A percentile compares a stretch with the other conserved stretches of the same genome.
phyloP scores from a whole-genome alignment of 495 filamentous ascomycete species.

The Talaromyces stipitatus region DNA sequence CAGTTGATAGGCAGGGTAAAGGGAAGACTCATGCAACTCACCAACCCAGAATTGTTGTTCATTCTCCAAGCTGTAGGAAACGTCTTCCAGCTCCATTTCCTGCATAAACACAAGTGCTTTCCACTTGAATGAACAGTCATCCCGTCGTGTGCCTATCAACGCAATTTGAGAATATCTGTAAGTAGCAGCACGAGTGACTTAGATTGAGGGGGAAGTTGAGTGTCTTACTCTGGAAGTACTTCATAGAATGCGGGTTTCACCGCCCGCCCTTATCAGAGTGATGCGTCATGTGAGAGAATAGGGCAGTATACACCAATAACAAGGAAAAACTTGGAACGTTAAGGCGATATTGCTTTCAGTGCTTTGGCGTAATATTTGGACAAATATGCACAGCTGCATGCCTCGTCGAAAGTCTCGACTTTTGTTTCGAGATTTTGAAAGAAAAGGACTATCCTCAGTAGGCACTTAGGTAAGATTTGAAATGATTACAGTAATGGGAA shows the following conservation, averaged over 20 bases:
- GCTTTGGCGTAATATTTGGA: no score
- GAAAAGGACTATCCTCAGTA: no score
- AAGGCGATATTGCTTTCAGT: no score
- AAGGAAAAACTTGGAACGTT: not conserved
- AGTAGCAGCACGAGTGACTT: not conserved
- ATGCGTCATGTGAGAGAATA: slow-evolving; percentile 2
- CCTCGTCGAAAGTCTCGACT: no score
- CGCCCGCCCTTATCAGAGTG: slow-evolving; percentile 1
- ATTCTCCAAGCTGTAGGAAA: slow-evolving; percentile 62
- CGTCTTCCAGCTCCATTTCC: slow-evolving; percentile 54
- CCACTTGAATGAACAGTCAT: slow-evolving; percentile 3
- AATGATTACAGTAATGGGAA: no score
- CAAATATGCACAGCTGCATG: no score
- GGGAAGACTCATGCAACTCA: slow-evolving; percentile 40
- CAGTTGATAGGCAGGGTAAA: slow-evolving; percentile 9
- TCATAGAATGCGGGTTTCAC: not conserved
- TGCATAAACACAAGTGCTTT: slow-evolving; percentile 30
- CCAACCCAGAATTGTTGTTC: slow-evolving; percentile 93
- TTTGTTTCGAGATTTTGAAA: no score
- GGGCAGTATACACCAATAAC: not conserved
- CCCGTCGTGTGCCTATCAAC: not conserved
- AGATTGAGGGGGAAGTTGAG: not conserved
- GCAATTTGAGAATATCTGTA: not conserved
- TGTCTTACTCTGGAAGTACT: not conserved
- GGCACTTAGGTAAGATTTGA: no score